Conservation (phyloP, 2,329 filamentous ascomycete species). For the Aphanoascus verrucosus region DNA sequence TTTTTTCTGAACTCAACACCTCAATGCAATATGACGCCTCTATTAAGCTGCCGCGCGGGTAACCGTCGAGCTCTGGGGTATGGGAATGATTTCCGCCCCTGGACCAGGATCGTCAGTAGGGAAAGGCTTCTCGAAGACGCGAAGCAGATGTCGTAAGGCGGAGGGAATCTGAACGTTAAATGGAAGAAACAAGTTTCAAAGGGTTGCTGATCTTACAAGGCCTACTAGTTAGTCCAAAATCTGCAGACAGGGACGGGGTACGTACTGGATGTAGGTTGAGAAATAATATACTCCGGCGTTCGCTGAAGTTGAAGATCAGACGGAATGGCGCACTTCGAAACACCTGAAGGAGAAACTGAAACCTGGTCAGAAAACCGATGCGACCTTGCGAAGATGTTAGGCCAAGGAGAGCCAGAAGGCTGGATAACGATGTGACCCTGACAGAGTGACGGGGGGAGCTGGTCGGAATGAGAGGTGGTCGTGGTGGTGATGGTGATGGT, state of each 20-base stretch:
- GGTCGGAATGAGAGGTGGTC: not conserved
- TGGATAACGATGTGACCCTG: slow-evolving; percentile 18
- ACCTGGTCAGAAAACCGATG: slow-evolving; percentile 13
- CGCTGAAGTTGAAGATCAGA: not conserved
- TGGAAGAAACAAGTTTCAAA: slow-evolving; percentile 5
- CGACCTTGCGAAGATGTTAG: slow-evolving; percentile 13
- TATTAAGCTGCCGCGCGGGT: not conserved
- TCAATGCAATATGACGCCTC: not conserved
- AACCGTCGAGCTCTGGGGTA: not conserved
- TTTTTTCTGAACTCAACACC: too few relatives aligned
- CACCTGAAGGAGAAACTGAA: not conserved
- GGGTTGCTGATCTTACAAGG: not conserved
- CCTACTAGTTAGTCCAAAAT: not conserved
- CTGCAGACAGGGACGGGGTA: not conserved
- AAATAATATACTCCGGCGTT: not conserved
- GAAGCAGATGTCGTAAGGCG: not conserved
- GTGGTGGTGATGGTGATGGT: not conserved
- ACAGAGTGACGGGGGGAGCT: slow-evolving; percentile 7
- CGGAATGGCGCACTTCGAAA: not conserved
- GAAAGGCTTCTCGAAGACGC: not conserved
- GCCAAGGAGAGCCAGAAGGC: slow-evolving; percentile 9
- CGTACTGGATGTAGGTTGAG: not conserved
- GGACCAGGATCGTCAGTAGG: not conserved
- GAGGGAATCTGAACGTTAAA: not conserved
- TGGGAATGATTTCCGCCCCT: too few relatives aligned